Evolutionary conservation across 108 stramenopile genomes (phyloP), one percentile per base, ranked within the genome.

Genomic region (Mayamaea pseudoterrestris): DNA sequence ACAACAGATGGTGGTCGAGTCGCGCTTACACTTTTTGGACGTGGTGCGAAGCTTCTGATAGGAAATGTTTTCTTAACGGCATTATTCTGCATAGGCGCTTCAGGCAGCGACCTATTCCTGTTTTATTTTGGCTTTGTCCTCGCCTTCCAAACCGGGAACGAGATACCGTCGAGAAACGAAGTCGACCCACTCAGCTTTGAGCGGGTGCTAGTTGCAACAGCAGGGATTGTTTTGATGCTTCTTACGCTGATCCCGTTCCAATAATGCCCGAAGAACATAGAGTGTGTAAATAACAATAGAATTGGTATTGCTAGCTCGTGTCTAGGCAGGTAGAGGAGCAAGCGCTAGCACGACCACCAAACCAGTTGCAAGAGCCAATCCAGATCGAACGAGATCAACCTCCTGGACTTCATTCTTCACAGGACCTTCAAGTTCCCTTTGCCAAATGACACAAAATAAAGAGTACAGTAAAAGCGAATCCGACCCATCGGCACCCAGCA

Each of bases 1-100:
- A 78, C 78, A 34, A 89, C 87, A 18, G 87, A 89, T 50, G 87
- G 87, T 14, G 87, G 87, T 3, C 52, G 87, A 35, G 70, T 83
- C 41, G 68, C 76, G 0, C 46, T 80, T 61, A 65, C 82, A 13
- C 46, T 89, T 23, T 83, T 89, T 55, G 76, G 76, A 1, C 55
- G 87, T 41, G 53, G 55, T 5, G 64, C 59, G 7, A 80, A 73
- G 39, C 60, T 71, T 37, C 59, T 49, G 5, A 59, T 81, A 21
- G 78, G 80, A 11, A 48, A 53, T 13, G 22, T 67, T 5, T 73
- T 75, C 16, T 31, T 68, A 16, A 34, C 74, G 14, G 48, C 49
- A 9, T 30, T 73, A 3, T 41, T 89, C 29, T 54, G 67, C 37
- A 14, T 58, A 11, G 82, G 82, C 1, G 18, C 83, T 12, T 49